phyloP scores from a whole-genome alignment of 768 basidiomycete genomes.

The Pleurotus eryngii region DNA sequence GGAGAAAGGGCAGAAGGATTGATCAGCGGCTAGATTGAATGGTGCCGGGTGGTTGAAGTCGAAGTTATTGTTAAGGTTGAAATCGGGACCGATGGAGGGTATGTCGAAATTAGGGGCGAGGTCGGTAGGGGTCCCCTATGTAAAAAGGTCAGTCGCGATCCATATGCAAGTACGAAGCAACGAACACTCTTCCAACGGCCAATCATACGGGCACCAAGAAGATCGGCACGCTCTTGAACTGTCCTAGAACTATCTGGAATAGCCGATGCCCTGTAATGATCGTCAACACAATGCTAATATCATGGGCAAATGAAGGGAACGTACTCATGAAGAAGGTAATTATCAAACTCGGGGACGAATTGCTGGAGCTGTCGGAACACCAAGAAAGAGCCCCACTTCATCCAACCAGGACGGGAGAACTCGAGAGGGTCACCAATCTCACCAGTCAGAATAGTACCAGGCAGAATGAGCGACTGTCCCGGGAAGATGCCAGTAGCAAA shows the following conservation, averaged over 20 bases:
- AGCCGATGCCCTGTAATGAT: slow-evolving; percentile 10
- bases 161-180: background rate
- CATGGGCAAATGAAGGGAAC: background rate
- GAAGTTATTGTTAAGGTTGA: slow-evolving; percentile 24
- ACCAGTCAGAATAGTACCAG: slow-evolving; percentile 13
- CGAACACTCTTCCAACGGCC: slow-evolving; percentile 29
- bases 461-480: slow-evolving; percentile 11
- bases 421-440: slow-evolving; percentile 20
- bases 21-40: slow-evolving; percentile 2
- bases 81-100: slow-evolving; percentile 11
- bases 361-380: slow-evolving; percentile 32
- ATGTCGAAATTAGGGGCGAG: slow-evolving; percentile 15
- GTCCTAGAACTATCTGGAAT: slow-evolving; percentile 11
- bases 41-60: slow-evolving; percentile 14
- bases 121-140: slow-evolving; percentile 7
- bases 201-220: slow-evolving; percentile 28
- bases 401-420: slow-evolving; percentile 16
- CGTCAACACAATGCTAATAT: too few relatives aligned
- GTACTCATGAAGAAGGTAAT: slow-evolving; percentile 13
- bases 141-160: background rate
- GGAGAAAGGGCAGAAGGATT: slow-evolving; percentile 22
- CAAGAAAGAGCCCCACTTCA: slow-evolving; percentile 29
- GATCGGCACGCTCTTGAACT: slow-evolving; percentile 19
- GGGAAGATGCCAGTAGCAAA: slow-evolving; percentile 15
- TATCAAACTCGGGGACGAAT: slow-evolving; percentile 28